These are phyloP conservation scores for Phytophthora quininea DNA, from an alignment of 352 stramenopile genomes.

Conservation along the genomic window DNA sequence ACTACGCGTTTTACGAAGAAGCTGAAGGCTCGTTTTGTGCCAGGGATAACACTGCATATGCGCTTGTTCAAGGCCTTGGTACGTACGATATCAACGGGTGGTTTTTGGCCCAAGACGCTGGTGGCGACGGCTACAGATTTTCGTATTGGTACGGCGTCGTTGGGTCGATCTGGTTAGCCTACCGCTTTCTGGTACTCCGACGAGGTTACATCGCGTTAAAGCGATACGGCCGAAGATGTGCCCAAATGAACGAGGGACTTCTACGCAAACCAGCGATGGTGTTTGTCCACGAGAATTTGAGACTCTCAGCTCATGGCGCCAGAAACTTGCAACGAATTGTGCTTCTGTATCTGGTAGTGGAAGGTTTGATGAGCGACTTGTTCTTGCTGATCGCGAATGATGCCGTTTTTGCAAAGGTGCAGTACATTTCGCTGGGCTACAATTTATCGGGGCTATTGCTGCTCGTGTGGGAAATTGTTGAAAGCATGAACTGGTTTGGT, in stretches of 20 bases:
- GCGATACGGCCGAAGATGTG: slow-evolving; percentile 8
- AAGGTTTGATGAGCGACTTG: slow-evolving; percentile 35
- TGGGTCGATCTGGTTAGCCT: slow-evolving; percentile 7
- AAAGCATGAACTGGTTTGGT: slow-evolving; percentile 17
- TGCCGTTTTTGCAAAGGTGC: slow-evolving; percentile 16
- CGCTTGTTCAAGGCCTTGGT: slow-evolving; percentile 3
- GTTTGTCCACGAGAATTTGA: slow-evolving; percentile 21
- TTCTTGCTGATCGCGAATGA: slow-evolving; percentile 28
- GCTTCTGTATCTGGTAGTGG: slow-evolving; percentile 26
- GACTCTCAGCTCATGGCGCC: slow-evolving; percentile 8
- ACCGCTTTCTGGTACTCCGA: slow-evolving; percentile 7
- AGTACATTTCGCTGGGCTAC: slow-evolving; percentile 33
- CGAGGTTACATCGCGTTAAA: slow-evolving; percentile 13
- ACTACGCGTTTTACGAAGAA: slow-evolving; percentile 25
- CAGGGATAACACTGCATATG: slow-evolving; percentile 19
- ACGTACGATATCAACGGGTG: slow-evolving; percentile 16
- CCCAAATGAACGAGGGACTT: slow-evolving; percentile 1
- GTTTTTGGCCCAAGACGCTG: slow-evolving; percentile 7
- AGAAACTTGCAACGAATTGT: slow-evolving; percentile 20
- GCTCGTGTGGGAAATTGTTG: slow-evolving; percentile 28
- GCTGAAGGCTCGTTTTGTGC: slow-evolving; percentile 17
- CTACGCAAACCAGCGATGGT: slow-evolving; percentile 8
- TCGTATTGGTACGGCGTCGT: slow-evolving; percentile 17
- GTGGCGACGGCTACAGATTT: slow-evolving; percentile 2
- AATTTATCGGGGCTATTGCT: slow-evolving; percentile 28